These are phyloP conservation scores for Lactarius hengduanensis DNA, from an alignment of 768 basidiomycete genomes.

Conservation along the genomic window DNA sequence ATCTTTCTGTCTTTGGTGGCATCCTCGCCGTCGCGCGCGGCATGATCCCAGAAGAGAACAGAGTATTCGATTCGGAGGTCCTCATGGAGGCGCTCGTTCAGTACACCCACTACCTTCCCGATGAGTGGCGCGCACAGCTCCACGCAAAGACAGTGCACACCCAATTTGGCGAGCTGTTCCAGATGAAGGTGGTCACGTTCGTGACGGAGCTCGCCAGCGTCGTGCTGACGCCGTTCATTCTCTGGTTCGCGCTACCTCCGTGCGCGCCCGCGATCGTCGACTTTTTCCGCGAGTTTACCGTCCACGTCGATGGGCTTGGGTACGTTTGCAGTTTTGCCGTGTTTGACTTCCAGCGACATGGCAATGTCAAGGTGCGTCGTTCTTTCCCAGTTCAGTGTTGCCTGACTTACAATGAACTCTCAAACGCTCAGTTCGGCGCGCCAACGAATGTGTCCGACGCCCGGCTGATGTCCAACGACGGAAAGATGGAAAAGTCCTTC, in stretches of 20 bases:
- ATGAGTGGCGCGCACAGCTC: slow-evolving; percentile 83
- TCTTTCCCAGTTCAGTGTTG: no score
- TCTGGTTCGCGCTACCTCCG: slow-evolving; percentile 88
- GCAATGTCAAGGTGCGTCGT: slow-evolving; percentile 74
- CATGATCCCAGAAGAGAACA: slow-evolving; percentile 94
- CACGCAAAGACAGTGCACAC: slow-evolving; percentile 92
- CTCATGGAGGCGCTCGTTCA: slow-evolving; percentile 90
- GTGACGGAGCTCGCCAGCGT: slow-evolving; percentile 87
- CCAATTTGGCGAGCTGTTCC: slow-evolving; percentile 89
- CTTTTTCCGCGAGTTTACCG: slow-evolving; percentile 97
- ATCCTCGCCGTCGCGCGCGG: slow-evolving; percentile 87
- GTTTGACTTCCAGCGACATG: slow-evolving; percentile 95
- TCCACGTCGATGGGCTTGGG: slow-evolving; percentile 94
- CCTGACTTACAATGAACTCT: not conserved
- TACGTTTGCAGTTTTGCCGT: slow-evolving; percentile 98
- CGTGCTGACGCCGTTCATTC: slow-evolving; percentile 87
- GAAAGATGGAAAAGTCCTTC: slow-evolving; percentile 99
- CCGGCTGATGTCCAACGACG: slow-evolving; percentile 81
- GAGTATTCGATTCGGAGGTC: slow-evolving; percentile 90
- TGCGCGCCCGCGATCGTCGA: slow-evolving; percentile 93
- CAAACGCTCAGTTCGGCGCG: slow-evolving; percentile 70
- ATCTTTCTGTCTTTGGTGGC: slow-evolving; percentile 83
- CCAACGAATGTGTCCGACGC: slow-evolving; percentile 66
- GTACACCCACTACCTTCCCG: slow-evolving; percentile 95
- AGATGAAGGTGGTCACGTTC: slow-evolving; percentile 89